phyloP scores from a whole-genome alignment of 805 yeast genomes.

The Clavispora vitiphila region DNA sequence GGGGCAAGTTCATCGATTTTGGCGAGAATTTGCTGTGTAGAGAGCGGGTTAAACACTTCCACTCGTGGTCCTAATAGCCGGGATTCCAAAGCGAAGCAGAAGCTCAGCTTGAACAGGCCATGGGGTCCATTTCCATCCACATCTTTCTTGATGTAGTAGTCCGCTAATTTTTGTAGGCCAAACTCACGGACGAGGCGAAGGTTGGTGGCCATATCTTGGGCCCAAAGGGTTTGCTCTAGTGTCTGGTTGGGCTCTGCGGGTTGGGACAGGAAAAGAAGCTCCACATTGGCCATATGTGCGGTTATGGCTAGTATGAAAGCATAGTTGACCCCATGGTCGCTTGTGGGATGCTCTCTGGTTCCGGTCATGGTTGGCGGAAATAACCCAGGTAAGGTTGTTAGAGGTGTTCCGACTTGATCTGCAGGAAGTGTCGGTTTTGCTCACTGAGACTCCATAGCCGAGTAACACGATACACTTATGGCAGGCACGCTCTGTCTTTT shows the following conservation, averaged over 20 bases:
- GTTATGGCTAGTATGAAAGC: constrained; percentile 24
- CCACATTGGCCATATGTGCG: constrained; percentile 18
- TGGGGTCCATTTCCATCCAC: constrained; percentile 4
- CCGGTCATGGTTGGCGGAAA: not conserved
- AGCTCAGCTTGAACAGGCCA: not conserved
- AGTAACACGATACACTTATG: too few relatives aligned
- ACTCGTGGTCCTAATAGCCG: constrained; percentile 19
- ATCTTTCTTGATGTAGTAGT: constrained; percentile 14
- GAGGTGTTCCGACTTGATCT: not conserved
- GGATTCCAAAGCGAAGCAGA: constrained; percentile 12
- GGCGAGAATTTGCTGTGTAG: constrained; percentile 15
- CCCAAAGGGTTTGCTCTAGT: constrained; percentile 15
- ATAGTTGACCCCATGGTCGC: constrained; percentile 8
- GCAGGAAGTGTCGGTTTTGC: not conserved
- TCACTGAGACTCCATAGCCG: not conserved
- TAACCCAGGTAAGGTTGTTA: not conserved
- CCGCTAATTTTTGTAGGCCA: constrained; percentile 9
- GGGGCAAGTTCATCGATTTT: constrained; percentile 9
- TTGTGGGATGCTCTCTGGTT: not conserved
- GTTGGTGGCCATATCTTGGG: constrained; percentile 18
- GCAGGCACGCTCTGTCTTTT: too few relatives aligned
- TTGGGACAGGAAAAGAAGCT: constrained; percentile 2
- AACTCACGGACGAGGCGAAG: constrained; percentile 11
- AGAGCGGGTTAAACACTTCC: constrained; percentile 8
- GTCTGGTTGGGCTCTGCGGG: constrained; percentile 11